A percentile compares a stretch with the other conserved stretches of the same genome.
Conservation (phyloP, 805 yeast genomes). For the Yamadazyma phyllophila region DNA sequence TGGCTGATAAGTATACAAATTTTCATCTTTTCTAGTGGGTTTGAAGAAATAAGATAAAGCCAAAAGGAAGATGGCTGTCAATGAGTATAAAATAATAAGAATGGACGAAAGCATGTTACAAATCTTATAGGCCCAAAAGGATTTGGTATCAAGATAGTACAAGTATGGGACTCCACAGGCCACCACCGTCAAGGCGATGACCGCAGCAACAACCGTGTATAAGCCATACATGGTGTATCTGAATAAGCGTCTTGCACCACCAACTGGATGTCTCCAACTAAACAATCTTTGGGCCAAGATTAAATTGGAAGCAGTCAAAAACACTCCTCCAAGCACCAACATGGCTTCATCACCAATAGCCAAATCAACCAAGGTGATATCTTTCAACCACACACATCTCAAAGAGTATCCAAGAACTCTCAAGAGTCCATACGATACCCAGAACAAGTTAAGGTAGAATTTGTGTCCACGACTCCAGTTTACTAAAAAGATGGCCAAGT, state of each 20-base stretch:
- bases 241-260: conserved; percentile 53
- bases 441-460: conserved; percentile 52
- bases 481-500: conserved; percentile 43
- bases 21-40: conserved; percentile 51
- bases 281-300: conserved; percentile 65
- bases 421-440: conserved; percentile 48
- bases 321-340: conserved; percentile 53
- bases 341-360: conserved; percentile 61
- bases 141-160: conserved; percentile 47
- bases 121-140: conserved; percentile 50
- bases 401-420: conserved; percentile 58
- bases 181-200: conserved; percentile 66
- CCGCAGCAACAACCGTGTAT: conserved; percentile 53
- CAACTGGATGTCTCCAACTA: conserved; percentile 75
- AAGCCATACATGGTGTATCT: conserved; percentile 49
- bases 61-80: conserved; percentile 50
- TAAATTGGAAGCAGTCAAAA: conserved; percentile 56
- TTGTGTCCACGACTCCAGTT: conserved; percentile 57
- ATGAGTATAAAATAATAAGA: conserved; percentile 45
- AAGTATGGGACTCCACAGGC: conserved; percentile 61
- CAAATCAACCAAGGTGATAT: conserved; percentile 40
- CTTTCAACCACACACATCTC: conserved; percentile 56
- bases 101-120: conserved; percentile 47
- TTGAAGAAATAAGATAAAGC: conserved; percentile 51
- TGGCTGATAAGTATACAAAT: conserved; percentile 63